Percentiles rank a stretch among this genome's conserved stretches.
Conservation (phyloP, 2,329 filamentous ascomycete genomes). For the Aureobasidium sp. region DNA sequence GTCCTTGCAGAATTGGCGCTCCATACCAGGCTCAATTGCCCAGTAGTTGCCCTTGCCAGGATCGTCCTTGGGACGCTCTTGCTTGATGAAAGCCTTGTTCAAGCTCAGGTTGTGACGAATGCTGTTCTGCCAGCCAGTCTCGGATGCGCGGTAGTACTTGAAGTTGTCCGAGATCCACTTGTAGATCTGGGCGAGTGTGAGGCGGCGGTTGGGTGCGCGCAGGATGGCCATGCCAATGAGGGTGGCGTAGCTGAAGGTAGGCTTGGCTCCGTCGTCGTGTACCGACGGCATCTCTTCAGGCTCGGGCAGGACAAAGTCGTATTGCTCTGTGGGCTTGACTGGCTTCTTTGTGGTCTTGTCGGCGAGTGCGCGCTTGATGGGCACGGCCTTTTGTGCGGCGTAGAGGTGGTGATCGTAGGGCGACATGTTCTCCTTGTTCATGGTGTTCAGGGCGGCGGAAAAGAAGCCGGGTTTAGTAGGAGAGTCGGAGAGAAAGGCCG, state of each 20-base stretch:
- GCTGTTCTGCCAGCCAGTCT: constrained; percentile 97
- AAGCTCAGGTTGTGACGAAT: constrained; percentile 96
- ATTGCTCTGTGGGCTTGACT: constrained; percentile 47
- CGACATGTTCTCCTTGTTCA: constrained; percentile 44
- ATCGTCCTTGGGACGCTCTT: constrained; percentile 92
- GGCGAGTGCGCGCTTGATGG: constrained; percentile 52
- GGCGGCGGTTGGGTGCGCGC: constrained; percentile 68
- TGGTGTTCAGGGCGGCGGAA: constrained; percentile 33
- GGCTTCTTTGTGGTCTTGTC: constrained; percentile 69
- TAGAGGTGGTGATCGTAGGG: constrained; percentile 27
- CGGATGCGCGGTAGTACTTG: constrained; percentile 73
- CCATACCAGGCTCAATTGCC: constrained; percentile 84
- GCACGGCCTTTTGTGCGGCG: constrained; percentile 21
- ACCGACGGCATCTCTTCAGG: constrained; percentile 74
- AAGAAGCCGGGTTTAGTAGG: constrained; percentile 55
- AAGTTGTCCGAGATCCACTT: constrained; percentile 97
- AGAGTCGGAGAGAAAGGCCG: constrained; percentile 54
- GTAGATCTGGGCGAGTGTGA: constrained; percentile 93
- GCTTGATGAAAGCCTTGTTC: constrained; percentile 94
- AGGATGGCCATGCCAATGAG: constrained; percentile 97
- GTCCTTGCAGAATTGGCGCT: constrained; percentile 76
- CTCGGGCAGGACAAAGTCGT: constrained; percentile 51
- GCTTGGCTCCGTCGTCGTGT: constrained; percentile 80
- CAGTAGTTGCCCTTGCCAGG: constrained; percentile 98
- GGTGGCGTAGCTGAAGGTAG: constrained; percentile 84